Base-by-base conservation (phyloP, 495 filamentous ascomycete species). In the Talaromyces trachyspermus region DNA sequence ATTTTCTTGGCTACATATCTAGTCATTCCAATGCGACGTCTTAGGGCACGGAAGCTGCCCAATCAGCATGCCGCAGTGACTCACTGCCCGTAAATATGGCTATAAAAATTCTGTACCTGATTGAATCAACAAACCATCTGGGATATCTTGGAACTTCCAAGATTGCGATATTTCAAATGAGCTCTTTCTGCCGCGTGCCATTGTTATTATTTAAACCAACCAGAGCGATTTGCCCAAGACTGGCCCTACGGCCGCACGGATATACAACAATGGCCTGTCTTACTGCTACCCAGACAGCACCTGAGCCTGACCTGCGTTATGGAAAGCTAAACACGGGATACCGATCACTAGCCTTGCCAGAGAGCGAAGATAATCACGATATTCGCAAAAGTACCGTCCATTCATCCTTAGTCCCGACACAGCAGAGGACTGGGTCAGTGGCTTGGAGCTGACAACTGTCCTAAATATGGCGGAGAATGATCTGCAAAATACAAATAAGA, bases 311-410 rank as follows among this genome's bases (percentile, higher is more conserved):
- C 19, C 19, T 25, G 17, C 17, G n/a, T 14, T 29, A 50, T 25
- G 29, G 14, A 23, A 45, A 15, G 25, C 11, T 24, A 4, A 10
- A 15, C 14, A 11, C 9, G 11, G 11, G 23, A 4, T 19, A 43
- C 24, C 56, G 45, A 15, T 66, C 68, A 10, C 63, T 81, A 6
- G 70, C 74, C 0, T 59, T 83, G 12, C 46, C 56, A 9, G 42
- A 48, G 6, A 49, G 19, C 17, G 73, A 82, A 36, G 80, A 84
- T 48, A 65, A 73, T 33, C 4, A 53, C 0, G 53, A 54, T 0
- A 65, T 78, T 17, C 68, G 78, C 55, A 60, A 24, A 72, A 65
- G 48, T 83, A 84, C 57, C 69, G 80, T 0, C 81, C 81, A 0
- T 85, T 82, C 54, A 64, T 83, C 5, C 63, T 76, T 5, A 38